Percentiles rank a stretch among this genome's conserved stretches.
These are phyloP conservation scores for Kappamyces sp. DNA, from an alignment of 192 early-diverging fungal species.

Conservation along the genomic window DNA sequence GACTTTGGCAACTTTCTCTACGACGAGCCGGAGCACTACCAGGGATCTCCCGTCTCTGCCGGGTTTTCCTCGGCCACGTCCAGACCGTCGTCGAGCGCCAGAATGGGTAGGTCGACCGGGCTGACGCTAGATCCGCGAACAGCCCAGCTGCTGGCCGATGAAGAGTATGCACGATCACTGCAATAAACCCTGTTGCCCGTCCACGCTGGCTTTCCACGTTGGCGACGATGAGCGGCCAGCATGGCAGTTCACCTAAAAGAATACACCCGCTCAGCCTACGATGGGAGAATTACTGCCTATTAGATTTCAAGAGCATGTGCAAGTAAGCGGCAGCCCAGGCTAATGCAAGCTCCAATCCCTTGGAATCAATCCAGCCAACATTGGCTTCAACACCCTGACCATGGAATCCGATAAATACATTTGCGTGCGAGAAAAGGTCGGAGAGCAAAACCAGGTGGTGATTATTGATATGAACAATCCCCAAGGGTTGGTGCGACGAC, in stretches of 20 bases:
- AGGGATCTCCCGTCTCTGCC: too few relatives aligned
- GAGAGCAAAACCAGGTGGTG: slow-evolving; percentile 82
- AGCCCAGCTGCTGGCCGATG: too few relatives aligned
- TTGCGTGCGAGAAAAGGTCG: slow-evolving; percentile 88
- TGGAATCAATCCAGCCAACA: slow-evolving; percentile 85
- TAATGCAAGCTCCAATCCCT: slow-evolving; percentile 71
- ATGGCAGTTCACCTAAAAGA: background rate
- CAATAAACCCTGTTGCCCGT: too few relatives aligned
- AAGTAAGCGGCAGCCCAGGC: slow-evolving; percentile 47
- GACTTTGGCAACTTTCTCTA: slow-evolving; percentile 23
- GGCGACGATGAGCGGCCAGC: background rate
- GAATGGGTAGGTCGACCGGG: too few relatives aligned
- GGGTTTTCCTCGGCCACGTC: too few relatives aligned
- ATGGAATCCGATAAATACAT: slow-evolving; percentile 98
- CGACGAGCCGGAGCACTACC: slow-evolving; percentile 14
- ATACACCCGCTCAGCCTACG: slow-evolving; percentile 1
- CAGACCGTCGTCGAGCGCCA: too few relatives aligned
- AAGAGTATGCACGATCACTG: too few relatives aligned
- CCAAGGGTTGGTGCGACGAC: slow-evolving; percentile 73
- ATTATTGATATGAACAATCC: slow-evolving; percentile 90
- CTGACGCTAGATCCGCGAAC: too few relatives aligned
- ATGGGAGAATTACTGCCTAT: slow-evolving; percentile 85
- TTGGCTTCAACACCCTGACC: slow-evolving; percentile 95
- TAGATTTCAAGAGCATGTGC: slow-evolving; percentile 92
- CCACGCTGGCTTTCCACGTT: background rate